Evolutionary conservation across 257 asterid species (phyloP).

Genomic region (Solanum sejunctum): DNA sequence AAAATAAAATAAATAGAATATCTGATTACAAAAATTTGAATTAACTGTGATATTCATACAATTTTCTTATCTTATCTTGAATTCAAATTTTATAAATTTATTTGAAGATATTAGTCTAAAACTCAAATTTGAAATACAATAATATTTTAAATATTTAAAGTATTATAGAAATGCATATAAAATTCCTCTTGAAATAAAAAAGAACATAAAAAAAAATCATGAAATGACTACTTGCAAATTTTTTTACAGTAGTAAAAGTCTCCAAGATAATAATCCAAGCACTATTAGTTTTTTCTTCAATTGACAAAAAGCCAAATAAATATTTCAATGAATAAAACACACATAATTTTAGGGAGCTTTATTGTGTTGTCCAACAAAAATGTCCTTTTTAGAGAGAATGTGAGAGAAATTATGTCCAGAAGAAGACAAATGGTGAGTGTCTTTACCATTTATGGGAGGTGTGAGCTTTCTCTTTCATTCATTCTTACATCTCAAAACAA

Average conservation of each 20-base stretch:
- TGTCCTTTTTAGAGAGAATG: not conserved
- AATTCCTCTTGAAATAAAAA: not conserved
- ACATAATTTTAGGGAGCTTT: not conserved
- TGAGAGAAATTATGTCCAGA: not conserved
- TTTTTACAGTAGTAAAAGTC: not conserved
- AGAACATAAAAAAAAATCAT: not conserved
- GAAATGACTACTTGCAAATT: not conserved
- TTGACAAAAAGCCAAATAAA: not conserved
- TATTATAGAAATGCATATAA: not conserved
- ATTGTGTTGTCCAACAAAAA: not conserved
- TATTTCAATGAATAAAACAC: not conserved
- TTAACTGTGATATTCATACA: not conserved
- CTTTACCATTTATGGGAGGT: not conserved
- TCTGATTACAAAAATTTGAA: not conserved
- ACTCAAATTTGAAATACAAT: not conserved
- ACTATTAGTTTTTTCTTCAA: not conserved
- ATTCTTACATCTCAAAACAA: not conserved
- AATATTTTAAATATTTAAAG: not conserved
- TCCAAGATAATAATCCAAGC: not conserved
- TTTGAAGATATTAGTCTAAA: not conserved
- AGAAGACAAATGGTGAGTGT: not conserved
- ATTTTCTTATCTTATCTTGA: not conserved
- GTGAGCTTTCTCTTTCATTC: not conserved
- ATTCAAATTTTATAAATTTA: not conserved
- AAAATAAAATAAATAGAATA: too few relatives aligned